Conservation (phyloP, 495 filamentous ascomycete species). For the Elasticomyces elasticus region DNA sequence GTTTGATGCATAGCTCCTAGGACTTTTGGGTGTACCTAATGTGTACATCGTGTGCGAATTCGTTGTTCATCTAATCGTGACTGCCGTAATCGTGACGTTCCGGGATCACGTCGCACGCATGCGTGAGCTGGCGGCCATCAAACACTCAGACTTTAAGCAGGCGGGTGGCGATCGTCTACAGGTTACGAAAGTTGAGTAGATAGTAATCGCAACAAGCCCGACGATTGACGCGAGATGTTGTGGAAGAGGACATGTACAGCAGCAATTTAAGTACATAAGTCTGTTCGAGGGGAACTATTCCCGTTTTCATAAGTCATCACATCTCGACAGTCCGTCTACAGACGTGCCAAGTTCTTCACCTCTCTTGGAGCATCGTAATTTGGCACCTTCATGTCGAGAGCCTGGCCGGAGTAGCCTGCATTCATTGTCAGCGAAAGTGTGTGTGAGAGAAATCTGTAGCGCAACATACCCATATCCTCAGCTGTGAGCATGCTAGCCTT, state of each 20-base stretch:
- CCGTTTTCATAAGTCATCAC: background rate
- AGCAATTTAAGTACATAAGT: too few species aligned
- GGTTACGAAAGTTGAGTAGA: too few species aligned
- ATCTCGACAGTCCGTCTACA: conserved; percentile 24
- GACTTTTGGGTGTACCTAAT: background rate
- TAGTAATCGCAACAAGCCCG: too few species aligned
- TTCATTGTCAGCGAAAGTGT: conserved; percentile 49
- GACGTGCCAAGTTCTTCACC: conserved; percentile 31
- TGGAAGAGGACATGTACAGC: too few species aligned
- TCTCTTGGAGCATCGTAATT: conserved; percentile 39
- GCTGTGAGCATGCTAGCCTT: conserved; percentile 62
- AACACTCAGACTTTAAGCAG: too few species aligned
- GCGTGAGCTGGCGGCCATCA: too few species aligned
- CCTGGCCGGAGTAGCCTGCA: conserved; percentile 62
- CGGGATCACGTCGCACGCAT: too few species aligned
- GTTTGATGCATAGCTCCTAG: background rate
- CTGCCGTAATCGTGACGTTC: too few species aligned
- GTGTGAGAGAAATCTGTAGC: conserved; percentile 22
- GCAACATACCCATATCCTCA: conserved; percentile 59
- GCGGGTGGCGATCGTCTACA: too few species aligned
- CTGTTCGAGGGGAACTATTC: too few species aligned
- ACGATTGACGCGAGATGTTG: too few species aligned
- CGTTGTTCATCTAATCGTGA: too few species aligned
- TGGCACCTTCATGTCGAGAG: conserved; percentile 66
- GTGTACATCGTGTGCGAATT: background rate